Evolutionary conservation across 208 protist genomes (phyloP).

Genomic region (Trypanosoma conorhini): DNA sequence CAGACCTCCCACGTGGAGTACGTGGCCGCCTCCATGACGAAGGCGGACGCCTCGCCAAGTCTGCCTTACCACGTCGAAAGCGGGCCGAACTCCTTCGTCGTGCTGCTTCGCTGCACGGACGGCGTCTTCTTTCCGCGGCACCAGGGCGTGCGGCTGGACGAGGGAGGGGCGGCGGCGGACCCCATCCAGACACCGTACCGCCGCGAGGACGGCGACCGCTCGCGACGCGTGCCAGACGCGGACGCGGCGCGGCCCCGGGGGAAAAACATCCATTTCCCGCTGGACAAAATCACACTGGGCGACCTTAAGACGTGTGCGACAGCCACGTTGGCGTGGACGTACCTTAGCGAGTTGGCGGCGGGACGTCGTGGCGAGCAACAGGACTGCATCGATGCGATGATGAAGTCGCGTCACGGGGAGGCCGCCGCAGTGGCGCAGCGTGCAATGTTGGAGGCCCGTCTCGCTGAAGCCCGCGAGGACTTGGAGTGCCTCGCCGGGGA

Average conservation of each 20-base stretch:
- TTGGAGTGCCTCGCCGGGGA: conserved; percentile 34
- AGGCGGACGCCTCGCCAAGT: conserved; percentile 36
- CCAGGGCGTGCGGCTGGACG: conserved; percentile 22
- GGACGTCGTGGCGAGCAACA: conserved; percentile 30
- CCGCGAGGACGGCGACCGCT: not conserved
- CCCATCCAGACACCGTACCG: not conserved
- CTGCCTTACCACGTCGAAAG: conserved; percentile 31
- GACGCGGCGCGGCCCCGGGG: not conserved
- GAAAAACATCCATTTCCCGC: not conserved
- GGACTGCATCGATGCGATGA: conserved; percentile 27
- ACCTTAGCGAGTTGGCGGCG: conserved; percentile 23
- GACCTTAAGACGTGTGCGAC: conserved; percentile 45
- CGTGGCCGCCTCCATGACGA: conserved; percentile 40
- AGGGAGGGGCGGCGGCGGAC: conserved; percentile 5
- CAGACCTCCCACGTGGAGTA: conserved; percentile 47
- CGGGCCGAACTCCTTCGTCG: conserved; percentile 25
- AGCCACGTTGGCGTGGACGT: conserved; percentile 46
- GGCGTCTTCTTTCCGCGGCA: conserved; percentile 53
- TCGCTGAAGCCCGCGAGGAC: conserved; percentile 34
- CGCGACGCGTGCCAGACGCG: too few species aligned
- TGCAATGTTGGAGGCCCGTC: conserved; percentile 38
- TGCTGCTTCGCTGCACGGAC: conserved; percentile 46
- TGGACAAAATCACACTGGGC: conserved; percentile 35
- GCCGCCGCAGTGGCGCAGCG: conserved; percentile 23
- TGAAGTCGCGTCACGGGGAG: conserved; percentile 2